Base-by-base conservation (phyloP, 306 rosid genomes). In the Ormosia emarginata region DNA sequence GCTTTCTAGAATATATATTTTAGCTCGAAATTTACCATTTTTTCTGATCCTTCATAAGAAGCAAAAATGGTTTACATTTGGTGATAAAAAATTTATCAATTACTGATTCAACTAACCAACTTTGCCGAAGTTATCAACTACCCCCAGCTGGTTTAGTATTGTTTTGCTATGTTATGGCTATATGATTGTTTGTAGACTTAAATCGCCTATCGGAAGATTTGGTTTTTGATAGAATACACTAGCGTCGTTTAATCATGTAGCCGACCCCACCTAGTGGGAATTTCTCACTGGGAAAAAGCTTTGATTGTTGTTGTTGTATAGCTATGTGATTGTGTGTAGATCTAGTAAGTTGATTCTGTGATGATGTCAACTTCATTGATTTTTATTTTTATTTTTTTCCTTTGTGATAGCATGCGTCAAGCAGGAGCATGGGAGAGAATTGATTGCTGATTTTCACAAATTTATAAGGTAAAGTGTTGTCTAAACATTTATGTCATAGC, bases 401-500 rank as follows among this genome's bases (percentile, higher is more conserved):
- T 66, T 36, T 66, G 29, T 78, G 53, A 67, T 17, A 78, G 82
- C 73, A 78, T 53, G 74, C 8, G 5, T n/a, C 32, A 14, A 53
- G 44, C 44, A 24, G 24, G 33, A 78, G 67, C 56, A 18, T 17
- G 10, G n/a, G 57, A 17, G 67, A 18, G 57, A 69, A 30, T 8
- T 18, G 46, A 18, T 66, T 18, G 15, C 56, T 78, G 43, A 41
- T 78, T 74, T 36, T 18, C 63, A 13, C 10, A 49, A 53, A 65
- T 40, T 24, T 53, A 1, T 39, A 52, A 65, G 82, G 67, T 66
- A 78, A 13, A 9, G 6, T 62, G 33, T 55, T 37, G 52, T 32
- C 53, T 64, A 33, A 49, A 24, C 24, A 49, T 50, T 46, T 77
- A 32, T 77, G 39, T 75, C 79, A 58, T 43, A 9, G 13, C 1